Percentiles rank a stretch among this genome's conserved stretches.
Conservation (phyloP, 148 eudicot genomes). For the Hydrangea macrophylla region DNA sequence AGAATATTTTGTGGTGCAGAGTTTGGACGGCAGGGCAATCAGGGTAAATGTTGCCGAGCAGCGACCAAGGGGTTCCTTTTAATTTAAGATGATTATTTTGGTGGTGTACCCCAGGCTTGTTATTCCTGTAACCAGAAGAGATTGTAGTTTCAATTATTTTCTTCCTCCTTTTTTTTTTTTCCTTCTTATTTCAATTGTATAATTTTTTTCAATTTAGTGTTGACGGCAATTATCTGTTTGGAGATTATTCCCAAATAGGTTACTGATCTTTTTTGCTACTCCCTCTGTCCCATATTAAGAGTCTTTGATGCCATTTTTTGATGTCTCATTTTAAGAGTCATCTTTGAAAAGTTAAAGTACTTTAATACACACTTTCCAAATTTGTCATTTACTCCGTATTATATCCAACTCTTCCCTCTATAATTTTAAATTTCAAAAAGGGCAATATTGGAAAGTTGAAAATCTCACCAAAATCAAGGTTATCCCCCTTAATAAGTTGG, state of each 20-base stretch:
- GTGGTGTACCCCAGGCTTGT: background rate
- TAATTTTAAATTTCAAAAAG: no score
- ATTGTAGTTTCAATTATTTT: background rate
- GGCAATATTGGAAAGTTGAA: no score
- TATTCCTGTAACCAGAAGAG: background rate
- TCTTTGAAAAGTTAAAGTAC: no score
- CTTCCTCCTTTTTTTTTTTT: background rate
- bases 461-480: no score
- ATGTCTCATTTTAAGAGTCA: no score
- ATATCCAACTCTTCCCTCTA: no score
- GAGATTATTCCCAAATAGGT: background rate
- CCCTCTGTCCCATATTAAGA: no score
- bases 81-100: slow-evolving; percentile 6
- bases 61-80: slow-evolving; percentile 45
- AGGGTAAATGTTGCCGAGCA: slow-evolving; percentile 73
- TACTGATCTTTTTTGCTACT: no score
- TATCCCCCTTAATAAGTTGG: no score
- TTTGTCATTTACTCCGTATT: no score
- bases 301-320: no score
- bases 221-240: background rate
- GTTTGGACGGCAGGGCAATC: slow-evolving; percentile 63
- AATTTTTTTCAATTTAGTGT: background rate
- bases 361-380: no score
- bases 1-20: slow-evolving; percentile 34
- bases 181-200: background rate